Base-by-base conservation (phyloP, 1,284 basidiomycete species). In the Farysia itapuensis region DNA sequence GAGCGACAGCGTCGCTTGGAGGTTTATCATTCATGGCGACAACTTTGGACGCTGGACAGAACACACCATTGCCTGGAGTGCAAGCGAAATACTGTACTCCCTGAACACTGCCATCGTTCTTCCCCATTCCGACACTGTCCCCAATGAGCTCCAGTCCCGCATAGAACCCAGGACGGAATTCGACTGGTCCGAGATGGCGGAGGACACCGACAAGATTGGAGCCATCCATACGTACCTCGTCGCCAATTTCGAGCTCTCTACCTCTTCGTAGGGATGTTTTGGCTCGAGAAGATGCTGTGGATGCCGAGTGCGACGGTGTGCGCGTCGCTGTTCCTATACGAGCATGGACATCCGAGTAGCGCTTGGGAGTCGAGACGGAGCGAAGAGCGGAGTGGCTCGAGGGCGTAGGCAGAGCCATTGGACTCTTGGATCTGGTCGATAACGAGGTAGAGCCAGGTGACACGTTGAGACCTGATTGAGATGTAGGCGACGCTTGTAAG, bases 21-120 rank as follows among this genome's bases (percentile, higher is more conserved):
- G 69, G 57, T 7, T 38, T 35, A 9, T 53, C 39, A 25, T 48
- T 56, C 39, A 72, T 39, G 14, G 51, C 52, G 4, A 64, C 47
- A 19, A 97, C 83, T 74, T 95, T 95, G 35, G 83, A 80, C 1
- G 84, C 81, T 6, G 87, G 84, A 23, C 93, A 86, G 74, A 97
- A 98, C 33, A 98, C 88, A 26, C 94, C 94, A 65, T 90, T 93
- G 41, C 84, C 83, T 0, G 86, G 84, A 20, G 88, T 84, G 76
- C 92, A 96, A 0, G 81, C 75, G 73, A 98, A 98, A 78, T 98
- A 97, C 71, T 83, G 85, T 34, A 85, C 84, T 31, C 89, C 89
- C 59, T 82, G 83, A 3, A 95, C 91, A 33, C 84, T 84, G 16
- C 94, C 94, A 71, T 97, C 85, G 71, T 98, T 98, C 80, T 97